Conservation (phyloP, 1,284 basidiomycete genomes). For the Leccinum griseonigrum region DNA sequence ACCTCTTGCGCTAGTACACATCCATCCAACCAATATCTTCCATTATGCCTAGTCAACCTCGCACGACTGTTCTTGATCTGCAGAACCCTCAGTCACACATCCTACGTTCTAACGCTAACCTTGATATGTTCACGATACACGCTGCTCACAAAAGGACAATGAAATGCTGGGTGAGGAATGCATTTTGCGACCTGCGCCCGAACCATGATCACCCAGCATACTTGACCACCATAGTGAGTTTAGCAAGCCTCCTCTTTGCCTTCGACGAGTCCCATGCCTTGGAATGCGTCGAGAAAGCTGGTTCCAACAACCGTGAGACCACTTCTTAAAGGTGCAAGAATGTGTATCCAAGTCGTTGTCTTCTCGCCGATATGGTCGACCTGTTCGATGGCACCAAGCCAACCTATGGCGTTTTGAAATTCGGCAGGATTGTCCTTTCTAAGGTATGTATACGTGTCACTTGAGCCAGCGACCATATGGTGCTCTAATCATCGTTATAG, state of each 20-base stretch:
- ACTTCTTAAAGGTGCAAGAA: neutral
- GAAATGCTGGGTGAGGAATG: constrained; percentile 39
- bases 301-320: neutral
- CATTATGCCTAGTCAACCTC: no score
- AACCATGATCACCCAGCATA: constrained; percentile 16
- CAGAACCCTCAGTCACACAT: constrained; percentile 35
- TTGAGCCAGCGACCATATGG: constrained; percentile 16
- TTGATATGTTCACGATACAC: constrained; percentile 35
- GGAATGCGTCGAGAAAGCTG: constrained; percentile 16
- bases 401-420: constrained; percentile 9
- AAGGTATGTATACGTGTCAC: constrained; percentile 27
- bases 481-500: constrained; percentile 27
- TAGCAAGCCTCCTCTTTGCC: constrained; percentile 28
- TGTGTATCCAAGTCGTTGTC: constrained; percentile 22
- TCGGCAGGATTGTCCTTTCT: constrained; percentile 31
- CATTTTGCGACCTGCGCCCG: constrained; percentile 29
- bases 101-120: constrained; percentile 36
- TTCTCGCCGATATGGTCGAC: constrained; percentile 37
- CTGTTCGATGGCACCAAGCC: constrained; percentile 15
- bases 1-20: no score
- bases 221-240: constrained; percentile 33
- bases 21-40: no score
- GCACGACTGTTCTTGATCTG: no score
- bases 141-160: constrained; percentile 37
- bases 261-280: constrained; percentile 30